Evolutionary conservation across 2,329 filamentous ascomycete species (phyloP).

Genomic region (Alternaria arbusti): DNA sequence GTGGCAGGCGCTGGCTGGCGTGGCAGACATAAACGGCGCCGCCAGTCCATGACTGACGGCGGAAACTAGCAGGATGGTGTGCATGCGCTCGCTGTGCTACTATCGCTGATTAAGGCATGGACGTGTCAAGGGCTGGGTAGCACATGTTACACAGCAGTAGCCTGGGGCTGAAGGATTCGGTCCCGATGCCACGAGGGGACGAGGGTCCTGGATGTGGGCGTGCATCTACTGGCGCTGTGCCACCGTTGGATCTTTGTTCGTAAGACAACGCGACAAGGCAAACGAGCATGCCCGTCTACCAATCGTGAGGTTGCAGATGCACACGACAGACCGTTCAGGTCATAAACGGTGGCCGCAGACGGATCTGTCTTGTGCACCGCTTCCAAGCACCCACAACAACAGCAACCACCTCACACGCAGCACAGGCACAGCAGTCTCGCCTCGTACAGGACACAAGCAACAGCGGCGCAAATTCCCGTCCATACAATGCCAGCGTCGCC

Average conservation of each 20-base stretch:
- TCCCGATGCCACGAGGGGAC: conserved; percentile 18
- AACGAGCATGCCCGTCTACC: not conserved
- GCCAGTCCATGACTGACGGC: conserved; percentile 38
- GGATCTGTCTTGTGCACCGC: conserved; percentile 2
- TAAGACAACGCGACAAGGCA: conserved; percentile 4
- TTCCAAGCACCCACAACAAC: not conserved
- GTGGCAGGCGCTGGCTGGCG: conserved; percentile 20
- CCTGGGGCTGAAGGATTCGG: conserved; percentile 19
- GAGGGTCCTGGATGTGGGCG: conserved; percentile 9
- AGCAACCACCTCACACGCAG: not conserved
- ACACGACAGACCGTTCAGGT: not conserved
- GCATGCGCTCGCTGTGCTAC: conserved; percentile 25
- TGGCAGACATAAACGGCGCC: conserved; percentile 29
- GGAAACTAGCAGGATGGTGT: conserved; percentile 41
- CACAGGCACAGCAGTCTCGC: not conserved
- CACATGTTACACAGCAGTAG: conserved; percentile 41
- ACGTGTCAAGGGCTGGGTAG: conserved; percentile 20
- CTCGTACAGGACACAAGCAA: conserved; percentile 4
- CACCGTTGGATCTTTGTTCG: conserved; percentile 6
- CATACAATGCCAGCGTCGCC: not conserved
- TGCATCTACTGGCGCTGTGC: conserved; percentile 8
- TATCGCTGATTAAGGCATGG: conserved; percentile 37
- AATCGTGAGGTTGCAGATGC: not conserved
- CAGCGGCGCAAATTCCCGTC: not conserved
- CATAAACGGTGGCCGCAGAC: not conserved